A percentile compares a stretch with the other conserved stretches of the same genome.
phyloP scores from a whole-genome alignment of 1,284 basidiomycete species.

The Melampsora americana region DNA sequence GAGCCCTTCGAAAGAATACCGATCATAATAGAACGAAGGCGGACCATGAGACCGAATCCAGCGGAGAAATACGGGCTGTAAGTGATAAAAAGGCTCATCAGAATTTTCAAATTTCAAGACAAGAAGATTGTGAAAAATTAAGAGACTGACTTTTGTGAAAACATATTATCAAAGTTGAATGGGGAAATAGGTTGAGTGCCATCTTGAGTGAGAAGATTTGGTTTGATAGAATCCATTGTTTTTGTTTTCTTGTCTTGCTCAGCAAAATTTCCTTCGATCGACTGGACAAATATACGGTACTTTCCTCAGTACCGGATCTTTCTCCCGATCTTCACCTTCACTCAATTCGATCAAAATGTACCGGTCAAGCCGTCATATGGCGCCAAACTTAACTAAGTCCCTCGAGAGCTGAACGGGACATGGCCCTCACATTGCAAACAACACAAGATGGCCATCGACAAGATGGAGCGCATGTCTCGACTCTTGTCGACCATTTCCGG shows the following conservation, averaged over 20 bases:
- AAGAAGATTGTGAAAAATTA: background rate
- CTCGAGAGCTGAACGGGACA: no score
- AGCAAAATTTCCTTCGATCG: no score
- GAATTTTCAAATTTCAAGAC: background rate
- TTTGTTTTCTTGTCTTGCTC: no score
- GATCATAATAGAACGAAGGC: constrained; percentile 47
- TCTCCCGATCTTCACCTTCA: no score
- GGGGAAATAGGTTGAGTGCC: background rate
- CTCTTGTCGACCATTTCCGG: constrained; percentile 38
- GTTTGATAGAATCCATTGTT: no score
- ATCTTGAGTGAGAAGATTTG: no score
- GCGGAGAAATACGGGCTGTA: constrained; percentile 88
- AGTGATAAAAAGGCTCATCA: background rate
- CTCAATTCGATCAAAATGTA: no score
- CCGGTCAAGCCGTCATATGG: no score
- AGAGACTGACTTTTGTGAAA: constrained; percentile 6
- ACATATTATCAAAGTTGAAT: background rate
- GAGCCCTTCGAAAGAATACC: constrained; percentile 10
- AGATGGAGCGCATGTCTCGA: constrained; percentile 32
- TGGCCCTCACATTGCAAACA: no score
- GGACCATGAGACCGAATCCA: constrained; percentile 90
- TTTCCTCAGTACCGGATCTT: no score
- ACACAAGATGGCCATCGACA: background rate
- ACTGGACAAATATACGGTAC: no score
- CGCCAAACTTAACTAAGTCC: no score